Percentiles rank a stretch among this genome's conserved stretches.
These are phyloP conservation scores for Sonneratia caseolaris DNA, from an alignment of 345 rosid genomes.

Conservation along the genomic window DNA sequence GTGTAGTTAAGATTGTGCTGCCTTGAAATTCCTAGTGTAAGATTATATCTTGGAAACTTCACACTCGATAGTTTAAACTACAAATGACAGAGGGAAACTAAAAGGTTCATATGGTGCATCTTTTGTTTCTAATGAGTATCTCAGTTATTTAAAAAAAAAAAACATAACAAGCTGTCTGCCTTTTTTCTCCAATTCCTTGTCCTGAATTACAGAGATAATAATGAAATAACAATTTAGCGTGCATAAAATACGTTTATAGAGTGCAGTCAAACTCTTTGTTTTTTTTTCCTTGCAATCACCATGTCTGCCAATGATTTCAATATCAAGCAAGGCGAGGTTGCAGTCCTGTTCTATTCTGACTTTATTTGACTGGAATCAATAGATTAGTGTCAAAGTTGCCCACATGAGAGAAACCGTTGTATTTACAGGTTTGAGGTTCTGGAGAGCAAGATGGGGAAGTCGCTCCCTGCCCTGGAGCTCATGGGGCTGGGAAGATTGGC, in stretches of 20 bases:
- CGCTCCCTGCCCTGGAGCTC: slow-evolving; percentile 67
- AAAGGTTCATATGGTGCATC: neutral
- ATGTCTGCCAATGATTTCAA: neutral
- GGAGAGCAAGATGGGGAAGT: slow-evolving; percentile 61
- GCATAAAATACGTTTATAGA: neutral
- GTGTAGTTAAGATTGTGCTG: neutral
- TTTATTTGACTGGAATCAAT: neutral
- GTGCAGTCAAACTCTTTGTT: neutral
- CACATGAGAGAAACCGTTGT: neutral
- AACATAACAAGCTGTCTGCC: neutral
- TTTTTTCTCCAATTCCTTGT: neutral
- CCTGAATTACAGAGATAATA: neutral
- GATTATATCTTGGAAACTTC: neutral
- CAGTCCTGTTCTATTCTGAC: neutral
- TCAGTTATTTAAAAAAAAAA: neutral
- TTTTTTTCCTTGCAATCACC: neutral
- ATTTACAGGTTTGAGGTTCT: slow-evolving; percentile 47
- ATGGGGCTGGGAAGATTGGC: slow-evolving; percentile 82
- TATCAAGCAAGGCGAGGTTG: neutral
- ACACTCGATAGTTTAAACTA: neutral
- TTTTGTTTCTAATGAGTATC: too few relatives aligned
- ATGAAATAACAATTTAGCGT: neutral
- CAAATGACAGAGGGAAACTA: neutral
- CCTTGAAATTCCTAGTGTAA: neutral
- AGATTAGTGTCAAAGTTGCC: neutral